Evolutionary conservation across 495 filamentous ascomycete genomes (phyloP).

Genomic region (Parathielavia appendiculata): DNA sequence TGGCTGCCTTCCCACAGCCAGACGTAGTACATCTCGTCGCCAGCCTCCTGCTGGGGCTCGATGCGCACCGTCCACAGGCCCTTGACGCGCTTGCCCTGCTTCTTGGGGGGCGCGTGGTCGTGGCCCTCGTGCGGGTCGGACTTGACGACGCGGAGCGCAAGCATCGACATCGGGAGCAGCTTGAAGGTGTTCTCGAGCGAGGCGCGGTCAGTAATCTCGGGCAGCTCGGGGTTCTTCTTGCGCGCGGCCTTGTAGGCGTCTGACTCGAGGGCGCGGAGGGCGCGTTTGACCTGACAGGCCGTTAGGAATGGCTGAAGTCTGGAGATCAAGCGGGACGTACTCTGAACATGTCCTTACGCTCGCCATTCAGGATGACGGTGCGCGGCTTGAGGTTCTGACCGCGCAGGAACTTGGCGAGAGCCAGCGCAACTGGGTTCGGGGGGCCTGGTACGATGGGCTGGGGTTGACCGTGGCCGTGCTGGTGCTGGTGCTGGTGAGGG

Average conservation of each 20-base stretch:
- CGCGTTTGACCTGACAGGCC: constrained; percentile 74
- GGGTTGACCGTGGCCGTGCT: constrained; percentile 43
- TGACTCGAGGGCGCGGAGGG: constrained; percentile 86
- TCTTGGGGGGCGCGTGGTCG: constrained; percentile 48
- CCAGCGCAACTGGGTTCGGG: constrained; percentile 79
- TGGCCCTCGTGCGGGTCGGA: constrained; percentile 71
- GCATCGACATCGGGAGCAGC: constrained; percentile 88
- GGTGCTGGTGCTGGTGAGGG: constrained; percentile 58
- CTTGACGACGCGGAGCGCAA: constrained; percentile 87
- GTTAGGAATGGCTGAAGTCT: constrained; percentile 4
- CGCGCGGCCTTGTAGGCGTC: constrained; percentile 81
- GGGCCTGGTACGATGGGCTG: constrained; percentile 65
- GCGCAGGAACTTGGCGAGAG: constrained; percentile 84
- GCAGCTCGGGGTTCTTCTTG: constrained; percentile 83
- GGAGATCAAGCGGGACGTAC: constrained; percentile 43
- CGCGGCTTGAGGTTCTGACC: constrained; percentile 81
- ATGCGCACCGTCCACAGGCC: constrained; percentile 95
- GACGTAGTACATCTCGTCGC: constrained; percentile 87
- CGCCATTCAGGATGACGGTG: constrained; percentile 90
- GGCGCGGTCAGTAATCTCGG: constrained; percentile 77
- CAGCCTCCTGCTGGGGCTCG: constrained; percentile 91
- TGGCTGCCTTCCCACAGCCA: constrained; percentile 96
- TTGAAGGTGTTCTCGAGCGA: constrained; percentile 91
- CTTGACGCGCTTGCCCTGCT: constrained; percentile 83
- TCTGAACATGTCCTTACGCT: constrained; percentile 98